These are phyloP conservation scores for Maudiozyma serrabonitensis DNA, from an alignment of 805 yeast genomes.

Conservation along the genomic window DNA sequence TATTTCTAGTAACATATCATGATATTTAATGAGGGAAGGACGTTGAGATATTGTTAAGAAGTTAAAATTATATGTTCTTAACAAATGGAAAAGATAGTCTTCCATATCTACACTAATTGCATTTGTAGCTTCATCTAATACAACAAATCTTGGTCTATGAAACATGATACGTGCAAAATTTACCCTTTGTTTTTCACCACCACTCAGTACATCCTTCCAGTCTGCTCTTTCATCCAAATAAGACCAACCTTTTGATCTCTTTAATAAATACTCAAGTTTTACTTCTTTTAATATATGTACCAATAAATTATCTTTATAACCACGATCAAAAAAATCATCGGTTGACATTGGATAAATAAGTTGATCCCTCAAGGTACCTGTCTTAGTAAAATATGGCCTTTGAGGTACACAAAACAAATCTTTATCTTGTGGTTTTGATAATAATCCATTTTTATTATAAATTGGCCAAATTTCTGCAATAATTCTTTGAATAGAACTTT, in stretches of 20 bases:
- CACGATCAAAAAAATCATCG: slow-evolving; percentile 64
- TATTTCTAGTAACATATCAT: slow-evolving; percentile 63
- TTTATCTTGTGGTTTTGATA: slow-evolving; percentile 64
- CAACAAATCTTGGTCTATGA: slow-evolving; percentile 70
- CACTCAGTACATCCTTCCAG: slow-evolving; percentile 88
- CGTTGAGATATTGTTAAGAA: slow-evolving; percentile 77
- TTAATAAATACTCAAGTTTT: slow-evolving; percentile 67
- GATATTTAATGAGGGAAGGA: slow-evolving; percentile 76
- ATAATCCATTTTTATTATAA: slow-evolving; percentile 55
- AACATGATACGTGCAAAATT: slow-evolving; percentile 79
- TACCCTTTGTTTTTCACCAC: slow-evolving; percentile 92
- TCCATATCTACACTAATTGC: slow-evolving; percentile 88
- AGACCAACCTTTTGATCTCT: slow-evolving; percentile 46
- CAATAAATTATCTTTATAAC: slow-evolving; percentile 60
- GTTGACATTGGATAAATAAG: slow-evolving; percentile 78
- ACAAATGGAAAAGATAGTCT: slow-evolving; percentile 69
- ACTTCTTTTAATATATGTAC: slow-evolving; percentile 63
- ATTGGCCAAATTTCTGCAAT: slow-evolving; percentile 90
- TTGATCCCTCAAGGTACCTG: slow-evolving; percentile 83
- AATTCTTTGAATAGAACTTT: slow-evolving; percentile 74
- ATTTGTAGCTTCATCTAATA: slow-evolving; percentile 88
- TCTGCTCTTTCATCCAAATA: slow-evolving; percentile 41
- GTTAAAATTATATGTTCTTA: slow-evolving; percentile 61
- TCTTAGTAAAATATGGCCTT: slow-evolving; percentile 65
- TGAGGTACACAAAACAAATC: slow-evolving; percentile 79